Conservation (phyloP, 2,329 filamentous ascomycete species). For the Fusarium floridanum region DNA sequence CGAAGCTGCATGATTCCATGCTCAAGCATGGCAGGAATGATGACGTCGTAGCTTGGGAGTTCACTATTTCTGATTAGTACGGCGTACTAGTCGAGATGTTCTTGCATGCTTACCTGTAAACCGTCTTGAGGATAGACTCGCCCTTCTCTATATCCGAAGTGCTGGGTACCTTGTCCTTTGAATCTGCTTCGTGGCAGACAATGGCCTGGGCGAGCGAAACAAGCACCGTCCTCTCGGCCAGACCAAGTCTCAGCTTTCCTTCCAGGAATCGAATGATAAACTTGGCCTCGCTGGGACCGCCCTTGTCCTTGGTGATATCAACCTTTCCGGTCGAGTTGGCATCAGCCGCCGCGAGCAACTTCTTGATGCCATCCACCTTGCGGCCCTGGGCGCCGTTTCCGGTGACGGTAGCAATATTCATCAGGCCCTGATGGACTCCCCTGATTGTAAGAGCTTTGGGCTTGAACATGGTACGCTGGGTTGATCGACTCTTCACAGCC, state of each 20-base stretch:
- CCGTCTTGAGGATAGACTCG: constrained; percentile 87
- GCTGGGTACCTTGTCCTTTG: constrained; percentile 77
- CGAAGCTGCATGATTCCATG: constrained; percentile 86
- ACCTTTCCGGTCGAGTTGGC: constrained; percentile 79
- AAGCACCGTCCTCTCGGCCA: constrained; percentile 93
- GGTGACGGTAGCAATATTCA: constrained; percentile 87
- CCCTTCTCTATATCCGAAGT: constrained; percentile 85
- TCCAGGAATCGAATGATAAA: constrained; percentile 93
- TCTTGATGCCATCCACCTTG: constrained; percentile 96
- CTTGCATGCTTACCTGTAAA: constrained; percentile 76
- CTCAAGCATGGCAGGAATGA: constrained; percentile 89
- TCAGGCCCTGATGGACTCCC: constrained; percentile 88
- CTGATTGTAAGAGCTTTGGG: constrained; percentile 89
- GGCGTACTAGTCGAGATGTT: not conserved
- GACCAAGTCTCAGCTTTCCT: constrained; percentile 89
- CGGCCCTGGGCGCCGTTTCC: constrained; percentile 90
- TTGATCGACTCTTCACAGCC: constrained; percentile 93
- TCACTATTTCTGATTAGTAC: constrained; percentile 72
- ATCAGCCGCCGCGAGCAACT: constrained; percentile 92
- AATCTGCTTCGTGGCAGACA: constrained; percentile 83
- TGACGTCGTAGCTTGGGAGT: constrained; percentile 93
- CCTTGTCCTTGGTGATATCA: constrained; percentile 92
- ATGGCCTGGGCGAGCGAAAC: constrained; percentile 91
- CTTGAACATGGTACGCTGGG: constrained; percentile 98
- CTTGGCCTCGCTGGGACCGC: constrained; percentile 94